Conservation (phyloP, 768 basidiomycete species). For the Podaxis sp. region DNA sequence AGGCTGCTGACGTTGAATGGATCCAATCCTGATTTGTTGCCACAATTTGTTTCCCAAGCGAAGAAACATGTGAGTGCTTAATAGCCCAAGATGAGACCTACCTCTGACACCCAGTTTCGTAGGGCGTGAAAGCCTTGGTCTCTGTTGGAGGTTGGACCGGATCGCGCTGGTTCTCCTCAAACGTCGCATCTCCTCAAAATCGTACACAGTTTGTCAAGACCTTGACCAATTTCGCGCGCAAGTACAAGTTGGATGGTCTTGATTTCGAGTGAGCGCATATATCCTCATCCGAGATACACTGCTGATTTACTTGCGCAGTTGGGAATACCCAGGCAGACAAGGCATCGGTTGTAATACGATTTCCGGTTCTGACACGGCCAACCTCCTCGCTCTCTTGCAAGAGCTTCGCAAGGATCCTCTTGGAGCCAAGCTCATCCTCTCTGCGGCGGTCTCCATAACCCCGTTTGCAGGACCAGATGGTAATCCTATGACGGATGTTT, state of each 20-base stretch:
- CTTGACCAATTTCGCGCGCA: conserved; percentile 45
- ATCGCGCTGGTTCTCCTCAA: conserved; percentile 58
- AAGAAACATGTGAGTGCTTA: conserved; percentile 37
- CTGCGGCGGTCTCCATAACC: conserved; percentile 40
- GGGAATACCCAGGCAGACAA: conserved; percentile 79
- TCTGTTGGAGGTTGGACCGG: conserved; percentile 77
- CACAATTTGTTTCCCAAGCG: conserved; percentile 54
- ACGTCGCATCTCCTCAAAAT: conserved; percentile 56
- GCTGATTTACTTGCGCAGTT: conserved; percentile 41
- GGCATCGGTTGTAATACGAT: conserved; percentile 76
- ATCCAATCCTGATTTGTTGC: conserved; percentile 51
- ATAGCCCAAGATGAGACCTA: not conserved
- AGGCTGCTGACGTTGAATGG: conserved; percentile 33
- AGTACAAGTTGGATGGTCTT: conserved; percentile 61
- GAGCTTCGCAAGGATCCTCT: conserved; percentile 60
- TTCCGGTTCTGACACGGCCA: conserved; percentile 61
- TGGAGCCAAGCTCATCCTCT: conserved; percentile 57
- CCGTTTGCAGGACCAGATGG: conserved; percentile 50
- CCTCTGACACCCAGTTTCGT: not conserved
- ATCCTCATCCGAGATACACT: not conserved
- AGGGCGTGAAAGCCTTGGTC: conserved; percentile 59
- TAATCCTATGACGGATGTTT: conserved; percentile 61
- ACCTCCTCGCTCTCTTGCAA: conserved; percentile 80
- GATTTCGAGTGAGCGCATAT: conserved; percentile 45
- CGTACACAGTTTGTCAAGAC: conserved; percentile 66